Conservation (phyloP, 164 flowering plant genomes). For the Nelumbo lutea region DNA sequence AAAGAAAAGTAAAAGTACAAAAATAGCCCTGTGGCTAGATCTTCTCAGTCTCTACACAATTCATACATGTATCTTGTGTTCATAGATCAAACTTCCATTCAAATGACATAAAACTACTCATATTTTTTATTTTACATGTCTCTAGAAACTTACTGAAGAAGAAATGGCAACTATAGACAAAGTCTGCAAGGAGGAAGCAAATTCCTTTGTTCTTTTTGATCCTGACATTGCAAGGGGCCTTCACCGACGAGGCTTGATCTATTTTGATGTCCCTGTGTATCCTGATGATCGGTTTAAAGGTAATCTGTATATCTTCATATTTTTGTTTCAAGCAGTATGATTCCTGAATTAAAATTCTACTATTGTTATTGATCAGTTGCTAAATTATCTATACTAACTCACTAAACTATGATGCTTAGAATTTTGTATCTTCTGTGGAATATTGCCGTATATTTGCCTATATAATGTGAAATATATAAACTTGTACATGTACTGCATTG, state of each 20-base stretch:
- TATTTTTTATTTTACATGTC: background rate
- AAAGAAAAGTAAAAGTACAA: too few relatives aligned
- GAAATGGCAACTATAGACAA: conserved; percentile 94
- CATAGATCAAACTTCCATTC: background rate
- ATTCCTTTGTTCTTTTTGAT: conserved; percentile 85
- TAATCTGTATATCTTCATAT: conserved; percentile 19
- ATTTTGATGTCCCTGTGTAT: conserved; percentile 96
- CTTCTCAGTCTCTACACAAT: too few relatives aligned
- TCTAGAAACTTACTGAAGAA: conserved; percentile 93
- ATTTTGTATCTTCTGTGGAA: too few relatives aligned
- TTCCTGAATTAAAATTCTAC: too few relatives aligned
- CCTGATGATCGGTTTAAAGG: conserved; percentile 97
- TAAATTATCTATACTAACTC: too few relatives aligned
- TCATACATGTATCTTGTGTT: conserved; percentile 1
- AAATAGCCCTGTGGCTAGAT: too few relatives aligned
- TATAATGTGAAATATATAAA: too few relatives aligned
- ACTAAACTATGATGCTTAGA: too few relatives aligned
- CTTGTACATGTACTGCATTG: too few relatives aligned
- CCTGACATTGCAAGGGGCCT: conserved; percentile 78
- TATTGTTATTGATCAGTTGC: too few relatives aligned
- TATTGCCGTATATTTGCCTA: too few relatives aligned
- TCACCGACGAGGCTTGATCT: conserved; percentile 73
- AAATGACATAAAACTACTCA: background rate
- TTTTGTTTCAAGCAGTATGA: background rate
- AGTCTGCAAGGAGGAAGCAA: conserved; percentile 97